Evolutionary conservation across 78 protist species (phyloP).

Genomic region (Isochrysis galbana): DNA sequence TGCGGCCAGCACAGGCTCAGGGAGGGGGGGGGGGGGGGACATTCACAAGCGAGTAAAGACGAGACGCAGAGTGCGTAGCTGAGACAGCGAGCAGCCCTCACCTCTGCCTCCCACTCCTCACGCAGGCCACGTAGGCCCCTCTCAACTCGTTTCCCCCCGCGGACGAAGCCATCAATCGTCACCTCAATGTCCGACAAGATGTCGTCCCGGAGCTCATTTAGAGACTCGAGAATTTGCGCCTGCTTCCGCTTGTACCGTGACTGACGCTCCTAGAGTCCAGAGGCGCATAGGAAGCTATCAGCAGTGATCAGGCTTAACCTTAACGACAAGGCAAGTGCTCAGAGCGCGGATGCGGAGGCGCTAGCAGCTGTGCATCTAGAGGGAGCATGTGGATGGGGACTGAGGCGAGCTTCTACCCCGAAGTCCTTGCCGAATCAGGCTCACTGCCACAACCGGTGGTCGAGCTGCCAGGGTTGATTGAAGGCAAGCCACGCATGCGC

Average conservation of each 20-base stretch:
- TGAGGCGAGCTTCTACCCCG: neutral
- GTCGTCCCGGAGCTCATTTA: neutral
- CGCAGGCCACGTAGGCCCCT: neutral
- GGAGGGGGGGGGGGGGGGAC: too few relatives aligned
- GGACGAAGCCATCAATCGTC: neutral
- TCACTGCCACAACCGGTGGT: neutral
- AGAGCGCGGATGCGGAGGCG: neutral
- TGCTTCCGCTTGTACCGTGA: neutral
- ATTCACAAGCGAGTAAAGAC: too few relatives aligned
- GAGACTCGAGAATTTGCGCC: neutral
- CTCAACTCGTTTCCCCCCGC: neutral
- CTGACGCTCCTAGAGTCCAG: neutral
- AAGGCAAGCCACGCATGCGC: too few relatives aligned
- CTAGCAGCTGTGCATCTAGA: neutral
- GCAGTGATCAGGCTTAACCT: too few relatives aligned
- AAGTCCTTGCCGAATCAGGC: too few relatives aligned
- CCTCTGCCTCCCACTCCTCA: neutral
- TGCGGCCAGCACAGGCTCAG: too few relatives aligned
- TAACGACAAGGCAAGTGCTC: too few relatives aligned
- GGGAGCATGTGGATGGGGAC: neutral
- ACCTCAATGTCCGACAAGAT: neutral
- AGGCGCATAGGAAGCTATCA: too few relatives aligned
- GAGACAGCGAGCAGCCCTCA: neutral
- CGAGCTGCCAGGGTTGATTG: neutral
- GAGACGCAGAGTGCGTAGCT: too few relatives aligned